Percentiles rank a stretch among this genome's conserved stretches.
Evolutionary conservation across 352 stramenopile genomes (phyloP).

Genomic region (Phytophthora uliginosa): DNA sequence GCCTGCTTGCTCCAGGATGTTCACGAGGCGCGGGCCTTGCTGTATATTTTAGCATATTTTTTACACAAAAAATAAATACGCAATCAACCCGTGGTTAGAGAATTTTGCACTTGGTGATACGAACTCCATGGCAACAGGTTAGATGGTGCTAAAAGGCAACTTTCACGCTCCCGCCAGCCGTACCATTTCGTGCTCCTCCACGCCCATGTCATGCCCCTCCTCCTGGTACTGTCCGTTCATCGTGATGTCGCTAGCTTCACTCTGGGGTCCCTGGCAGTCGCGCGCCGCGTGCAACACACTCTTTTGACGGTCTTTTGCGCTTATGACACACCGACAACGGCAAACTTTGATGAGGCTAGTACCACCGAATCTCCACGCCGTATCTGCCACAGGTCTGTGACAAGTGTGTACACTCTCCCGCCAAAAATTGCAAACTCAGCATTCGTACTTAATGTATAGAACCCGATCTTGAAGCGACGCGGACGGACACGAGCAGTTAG

Average conservation of each 20-base stretch:
- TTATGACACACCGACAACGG: slow-evolving; percentile 1
- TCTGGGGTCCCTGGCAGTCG: neutral
- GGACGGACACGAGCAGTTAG: neutral
- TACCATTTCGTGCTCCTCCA: slow-evolving; percentile 61
- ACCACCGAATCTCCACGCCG: neutral
- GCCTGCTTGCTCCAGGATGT: slow-evolving; percentile 96
- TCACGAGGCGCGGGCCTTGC: slow-evolving; percentile 89
- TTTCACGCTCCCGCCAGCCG: neutral
- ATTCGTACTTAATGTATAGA: slow-evolving; percentile 10
- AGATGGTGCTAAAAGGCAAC: neutral
- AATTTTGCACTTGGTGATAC: slow-evolving; percentile 34
- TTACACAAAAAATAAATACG: slow-evolving; percentile 20
- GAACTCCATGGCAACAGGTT: slow-evolving; percentile 18
- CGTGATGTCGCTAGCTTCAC: neutral
- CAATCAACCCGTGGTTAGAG: slow-evolving; percentile 6
- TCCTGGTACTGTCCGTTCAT: slow-evolving; percentile 58
- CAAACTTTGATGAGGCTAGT: neutral
- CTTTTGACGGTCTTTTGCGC: neutral
- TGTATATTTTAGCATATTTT: slow-evolving; percentile 12
- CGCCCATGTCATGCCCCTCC: slow-evolving; percentile 46
- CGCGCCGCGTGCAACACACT: neutral
- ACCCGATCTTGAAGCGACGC: slow-evolving; percentile 29
- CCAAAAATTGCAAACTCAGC: slow-evolving; percentile 16
- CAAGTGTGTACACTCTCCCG: slow-evolving; percentile 25
- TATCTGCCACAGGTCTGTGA: slow-evolving; percentile 6